Percentiles rank a stretch among this genome's conserved stretches.
Evolutionary conservation across 306 rosid genomes (phyloP).

Genomic region (Vigna radiata): DNA sequence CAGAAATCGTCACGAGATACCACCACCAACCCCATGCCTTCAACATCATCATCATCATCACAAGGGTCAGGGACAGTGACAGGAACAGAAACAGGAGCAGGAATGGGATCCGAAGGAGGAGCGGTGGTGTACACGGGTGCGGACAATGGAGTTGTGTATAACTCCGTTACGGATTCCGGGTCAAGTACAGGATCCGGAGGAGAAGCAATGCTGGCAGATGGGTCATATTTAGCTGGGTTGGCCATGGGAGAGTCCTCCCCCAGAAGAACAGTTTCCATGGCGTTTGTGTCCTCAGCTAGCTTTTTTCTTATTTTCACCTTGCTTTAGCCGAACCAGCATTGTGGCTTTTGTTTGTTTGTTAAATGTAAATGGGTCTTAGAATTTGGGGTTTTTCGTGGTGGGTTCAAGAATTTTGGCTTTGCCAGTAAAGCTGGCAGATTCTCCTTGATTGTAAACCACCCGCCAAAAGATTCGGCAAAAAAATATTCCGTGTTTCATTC

Average conservation of each 20-base stretch:
- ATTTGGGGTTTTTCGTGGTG: conserved; percentile 37
- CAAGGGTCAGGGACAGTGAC: conserved; percentile 39
- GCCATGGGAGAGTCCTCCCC: conserved; percentile 95
- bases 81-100: conserved; percentile 30
- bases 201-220: conserved; percentile 62
- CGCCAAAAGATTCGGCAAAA: conserved; percentile 48
- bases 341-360: conserved; percentile 36
- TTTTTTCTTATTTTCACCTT: conserved; percentile 45
- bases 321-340: conserved; percentile 45
- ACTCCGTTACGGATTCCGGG: conserved; percentile 34
- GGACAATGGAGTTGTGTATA: conserved; percentile 36
- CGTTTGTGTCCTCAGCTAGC: conserved; percentile 16
- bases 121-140: conserved; percentile 44
- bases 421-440: conserved; percentile 61
- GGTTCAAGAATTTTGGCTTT: conserved; percentile 56
- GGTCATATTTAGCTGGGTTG: conserved; percentile 92
- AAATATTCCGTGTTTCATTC: conserved; percentile 47
- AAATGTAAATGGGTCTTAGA: conserved; percentile 59
- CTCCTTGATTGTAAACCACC: conserved; percentile 59
- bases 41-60: conserved; percentile 53
- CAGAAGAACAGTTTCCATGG: conserved; percentile 36
- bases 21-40: conserved; percentile 37
- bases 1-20: conserved; percentile 68
- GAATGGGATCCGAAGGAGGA: conserved; percentile 38
- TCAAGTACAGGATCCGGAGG: conserved; percentile 45